Conservation (phyloP, 768 basidiomycete genomes). For the Dendrothele bispora region DNA sequence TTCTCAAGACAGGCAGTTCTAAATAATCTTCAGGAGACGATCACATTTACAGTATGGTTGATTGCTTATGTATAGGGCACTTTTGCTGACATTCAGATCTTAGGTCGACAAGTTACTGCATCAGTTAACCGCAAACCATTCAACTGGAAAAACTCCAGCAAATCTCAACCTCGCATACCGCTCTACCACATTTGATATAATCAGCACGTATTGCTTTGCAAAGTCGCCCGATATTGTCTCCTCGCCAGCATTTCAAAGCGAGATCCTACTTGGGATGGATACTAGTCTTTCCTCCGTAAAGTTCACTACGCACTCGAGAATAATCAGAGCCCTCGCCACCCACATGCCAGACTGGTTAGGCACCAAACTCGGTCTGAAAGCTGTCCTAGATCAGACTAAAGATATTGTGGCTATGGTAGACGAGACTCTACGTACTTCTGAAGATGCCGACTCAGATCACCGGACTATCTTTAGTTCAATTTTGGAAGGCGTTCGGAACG, state of each 20-base stretch:
- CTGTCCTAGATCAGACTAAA: neutral
- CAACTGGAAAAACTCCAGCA: slow-evolving; percentile 5
- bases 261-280: no score
- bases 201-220: slow-evolving; percentile 14
- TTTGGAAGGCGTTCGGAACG: neutral
- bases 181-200: slow-evolving; percentile 13
- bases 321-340: neutral
- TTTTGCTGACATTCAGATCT: neutral
- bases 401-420: neutral
- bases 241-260: slow-evolving; percentile 9
- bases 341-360: neutral
- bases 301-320: neutral
- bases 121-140: neutral
- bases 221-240: slow-evolving; percentile 9
- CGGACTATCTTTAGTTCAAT: neutral
- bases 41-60: slow-evolving; percentile 4
- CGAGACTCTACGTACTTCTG: neutral
- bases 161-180: slow-evolving; percentile 17
- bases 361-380: neutral
- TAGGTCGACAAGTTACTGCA: neutral
- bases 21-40: slow-evolving; percentile 9
- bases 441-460: neutral
- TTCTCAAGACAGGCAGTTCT: slow-evolving; percentile 17
- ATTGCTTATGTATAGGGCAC: no score
- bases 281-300: slow-evolving; percentile 10